A percentile compares a stretch with the other conserved stretches of the same genome.
phyloP scores from a whole-genome alignment of 2,329 filamentous ascomycete genomes.

The Colletotrichum sp. region DNA sequence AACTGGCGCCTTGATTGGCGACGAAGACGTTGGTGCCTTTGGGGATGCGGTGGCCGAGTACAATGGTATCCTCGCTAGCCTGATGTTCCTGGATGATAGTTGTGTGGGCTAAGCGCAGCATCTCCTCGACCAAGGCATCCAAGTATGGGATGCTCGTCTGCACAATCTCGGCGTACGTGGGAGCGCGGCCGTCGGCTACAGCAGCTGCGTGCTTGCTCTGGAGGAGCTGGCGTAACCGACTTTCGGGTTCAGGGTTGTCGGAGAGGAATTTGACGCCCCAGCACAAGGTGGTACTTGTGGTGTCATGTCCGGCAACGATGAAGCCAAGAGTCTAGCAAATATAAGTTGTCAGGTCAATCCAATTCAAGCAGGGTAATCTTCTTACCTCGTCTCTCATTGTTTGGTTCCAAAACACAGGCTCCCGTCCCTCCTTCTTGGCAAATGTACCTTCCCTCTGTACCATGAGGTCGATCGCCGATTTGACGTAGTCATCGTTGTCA shows the following conservation, averaged over 20 bases:
- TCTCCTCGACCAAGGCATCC: slow-evolving; percentile 33
- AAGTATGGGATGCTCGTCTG: slow-evolving; percentile 25
- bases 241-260: slow-evolving; percentile 24
- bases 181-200: slow-evolving; percentile 16
- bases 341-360: no score
- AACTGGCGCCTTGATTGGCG: not conserved
- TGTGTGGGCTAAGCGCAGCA: slow-evolving; percentile 26
- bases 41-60: slow-evolving; percentile 29
- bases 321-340: slow-evolving; percentile 29
- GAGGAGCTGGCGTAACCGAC: slow-evolving; percentile 24
- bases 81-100: slow-evolving; percentile 23
- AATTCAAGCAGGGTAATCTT: no score
- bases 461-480: slow-evolving; percentile 33
- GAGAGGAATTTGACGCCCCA: slow-evolving; percentile 25
- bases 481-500: not conserved
- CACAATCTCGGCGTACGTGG: slow-evolving; percentile 23
- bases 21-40: slow-evolving; percentile 25
- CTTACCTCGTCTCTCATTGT: slow-evolving; percentile 19
- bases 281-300: slow-evolving; percentile 23
- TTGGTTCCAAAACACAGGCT: not conserved
- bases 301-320: slow-evolving; percentile 28
- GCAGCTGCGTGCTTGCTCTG: slow-evolving; percentile 19
- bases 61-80: slow-evolving; percentile 24
- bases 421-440: slow-evolving; percentile 9
- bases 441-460: slow-evolving; percentile 33